Base-by-base conservation (phyloP, 148 eudicot genomes). In the Drosera capensis region DNA sequence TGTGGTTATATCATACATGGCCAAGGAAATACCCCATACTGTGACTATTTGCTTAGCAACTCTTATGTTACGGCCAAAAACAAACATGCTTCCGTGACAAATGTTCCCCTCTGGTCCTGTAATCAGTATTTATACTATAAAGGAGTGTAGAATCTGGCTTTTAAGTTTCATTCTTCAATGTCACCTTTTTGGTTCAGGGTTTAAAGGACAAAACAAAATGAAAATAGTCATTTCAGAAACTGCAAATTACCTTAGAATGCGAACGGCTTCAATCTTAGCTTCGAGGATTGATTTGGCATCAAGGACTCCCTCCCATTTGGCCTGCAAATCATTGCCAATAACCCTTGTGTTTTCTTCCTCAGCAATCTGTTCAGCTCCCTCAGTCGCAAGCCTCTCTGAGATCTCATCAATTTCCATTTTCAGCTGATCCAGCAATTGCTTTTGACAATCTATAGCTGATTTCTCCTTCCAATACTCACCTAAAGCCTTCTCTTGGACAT, bases 181-280 rank as follows among this genome's bases (percentile, higher is more conserved):
- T n/a, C n/a, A n/a, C n/a, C n/a, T 37, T n/a, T n/a, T n/a, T n/a
- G n/a, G n/a, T n/a, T n/a, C n/a, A n/a, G n/a, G n/a, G n/a, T n/a
- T n/a, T n/a, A n/a, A n/a, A n/a, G n/a, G n/a, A n/a, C n/a, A n/a
- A n/a, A n/a, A n/a, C n/a, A n/a, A n/a, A n/a, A n/a, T n/a, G n/a
- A n/a, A n/a, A n/a, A n/a, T n/a, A n/a, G n/a, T n/a, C n/a, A n/a
- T n/a, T n/a, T n/a, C n/a, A n/a, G n/a, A n/a, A n/a, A n/a, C n/a
- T n/a, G n/a, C n/a, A n/a, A n/a, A n/a, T n/a, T 73, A 84, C 97
- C 95, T 84, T 47, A 90, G 67, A 61, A 80, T 84, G 40, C 78
- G 79, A 42, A 90, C 63, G 44, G 94, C 86, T 73, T 90, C 97
- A 48, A 78, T 61, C 72, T 90, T 93, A 55, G 95, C 82, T 64